Evolutionary conservation across 2,329 filamentous ascomycete species (phyloP).

Genomic region (Thermothelomyces thermophilus): DNA sequence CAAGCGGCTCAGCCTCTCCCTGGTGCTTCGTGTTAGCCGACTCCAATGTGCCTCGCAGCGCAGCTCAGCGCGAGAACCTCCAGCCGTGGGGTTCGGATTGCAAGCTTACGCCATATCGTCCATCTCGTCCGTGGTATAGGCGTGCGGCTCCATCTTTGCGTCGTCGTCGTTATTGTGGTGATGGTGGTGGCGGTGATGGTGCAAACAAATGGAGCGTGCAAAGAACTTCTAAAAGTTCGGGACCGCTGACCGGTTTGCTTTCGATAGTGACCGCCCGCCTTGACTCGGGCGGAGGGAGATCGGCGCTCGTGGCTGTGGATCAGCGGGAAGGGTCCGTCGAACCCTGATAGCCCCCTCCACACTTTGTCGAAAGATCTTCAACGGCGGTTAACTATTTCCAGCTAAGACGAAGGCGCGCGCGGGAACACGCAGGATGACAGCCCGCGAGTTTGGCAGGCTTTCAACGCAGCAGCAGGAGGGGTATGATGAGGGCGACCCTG

Average conservation of each 20-base stretch:
- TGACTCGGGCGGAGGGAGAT: neutral
- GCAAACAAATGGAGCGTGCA: neutral
- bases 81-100: neutral
- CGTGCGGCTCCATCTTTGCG: slow-evolving; percentile 7
- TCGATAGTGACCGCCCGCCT: neutral
- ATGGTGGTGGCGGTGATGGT: no score
- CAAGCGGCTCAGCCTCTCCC: slow-evolving; percentile 5
- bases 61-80: neutral
- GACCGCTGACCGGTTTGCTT: neutral
- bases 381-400: neutral
- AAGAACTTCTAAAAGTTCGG: neutral
- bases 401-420: slow-evolving; percentile 4
- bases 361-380: neutral
- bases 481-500: neutral
- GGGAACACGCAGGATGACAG: slow-evolving; percentile 5
- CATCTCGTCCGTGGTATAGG: slow-evolving; percentile 3
- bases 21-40: slow-evolving; percentile 1
- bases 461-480: neutral
- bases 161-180: neutral
- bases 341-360: neutral
- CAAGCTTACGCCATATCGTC: slow-evolving; percentile 15
- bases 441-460: neutral
- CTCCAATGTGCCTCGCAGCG: neutral
- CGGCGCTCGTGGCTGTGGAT: neutral
- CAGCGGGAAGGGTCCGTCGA: neutral